phyloP scores from a whole-genome alignment of 2,329 filamentous ascomycete genomes.

The Leptographium procerum region DNA sequence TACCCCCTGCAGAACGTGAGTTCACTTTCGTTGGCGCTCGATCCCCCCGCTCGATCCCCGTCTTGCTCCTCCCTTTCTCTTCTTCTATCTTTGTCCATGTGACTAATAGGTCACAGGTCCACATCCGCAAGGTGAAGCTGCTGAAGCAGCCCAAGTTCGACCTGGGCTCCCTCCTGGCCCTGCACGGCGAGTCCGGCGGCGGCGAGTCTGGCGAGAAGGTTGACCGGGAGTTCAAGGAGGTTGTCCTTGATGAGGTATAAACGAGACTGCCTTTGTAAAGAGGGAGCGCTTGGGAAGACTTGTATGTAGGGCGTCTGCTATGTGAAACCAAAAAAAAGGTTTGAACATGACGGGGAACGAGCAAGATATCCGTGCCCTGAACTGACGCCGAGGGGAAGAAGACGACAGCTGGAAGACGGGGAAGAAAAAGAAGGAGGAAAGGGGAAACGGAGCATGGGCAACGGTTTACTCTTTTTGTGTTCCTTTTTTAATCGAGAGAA shows the following conservation, averaged over 20 bases:
- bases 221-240: constrained; percentile 99
- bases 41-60: too few relatives aligned
- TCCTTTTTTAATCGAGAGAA: constrained; percentile 1
- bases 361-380: neutral
- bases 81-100: neutral
- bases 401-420: too few relatives aligned
- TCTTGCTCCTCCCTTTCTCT: neutral
- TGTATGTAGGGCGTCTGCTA: constrained; percentile 2
- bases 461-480: constrained; percentile 6
- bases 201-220: constrained; percentile 98
- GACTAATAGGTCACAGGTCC: constrained; percentile 51
- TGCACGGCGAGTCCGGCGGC: constrained; percentile 93
- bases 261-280: constrained; percentile 14
- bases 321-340: constrained; percentile 2
- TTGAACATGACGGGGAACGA: neutral
- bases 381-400: neutral
- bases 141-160: constrained; percentile 99
- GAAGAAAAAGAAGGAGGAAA: neutral
- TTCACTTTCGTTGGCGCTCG: too few relatives aligned
- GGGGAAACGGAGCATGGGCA: constrained; percentile 6
- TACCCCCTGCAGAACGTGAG: constrained; percentile 98
- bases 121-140: constrained; percentile 99
- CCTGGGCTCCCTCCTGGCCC: constrained; percentile 85
- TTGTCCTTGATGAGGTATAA: constrained; percentile 89
- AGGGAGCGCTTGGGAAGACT: neutral